Conservation (phyloP, 805 yeast genomes). For the Schwanniomyces pseudopolymorphus region DNA sequence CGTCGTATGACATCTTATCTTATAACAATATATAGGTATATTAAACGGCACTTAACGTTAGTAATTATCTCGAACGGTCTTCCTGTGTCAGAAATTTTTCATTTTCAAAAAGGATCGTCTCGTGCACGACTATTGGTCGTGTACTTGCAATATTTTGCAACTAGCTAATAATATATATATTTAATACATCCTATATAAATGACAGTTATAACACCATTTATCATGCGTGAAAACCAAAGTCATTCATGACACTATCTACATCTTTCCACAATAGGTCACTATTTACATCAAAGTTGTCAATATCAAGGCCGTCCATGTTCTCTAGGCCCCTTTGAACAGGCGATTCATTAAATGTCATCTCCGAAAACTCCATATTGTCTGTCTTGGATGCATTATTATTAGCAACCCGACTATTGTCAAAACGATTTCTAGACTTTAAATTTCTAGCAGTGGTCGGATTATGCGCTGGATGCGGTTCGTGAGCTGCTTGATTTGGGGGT, state of each 20-base stretch:
- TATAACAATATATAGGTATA: not conserved
- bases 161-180: not conserved
- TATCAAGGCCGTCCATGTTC: slow-evolving; percentile 41
- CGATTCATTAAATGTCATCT: slow-evolving; percentile 1
- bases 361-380: not conserved
- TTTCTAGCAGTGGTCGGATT: not conserved
- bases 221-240: slow-evolving; percentile 79
- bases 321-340: slow-evolving; percentile 29
- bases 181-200: slow-evolving; percentile 1
- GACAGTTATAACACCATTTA: not conserved
- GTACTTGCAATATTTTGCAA: not conserved
- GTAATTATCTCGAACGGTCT: not conserved
- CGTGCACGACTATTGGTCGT: slow-evolving; percentile 4
- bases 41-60: slow-evolving; percentile 2
- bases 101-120: not conserved
- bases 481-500: too few relatives aligned
- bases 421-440: not conserved
- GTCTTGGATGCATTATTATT: not conserved
- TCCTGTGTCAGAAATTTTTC: slow-evolving; percentile 9
- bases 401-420: not conserved
- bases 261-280: slow-evolving; percentile 70
- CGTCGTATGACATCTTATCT: slow-evolving; percentile 61
- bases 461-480: not conserved
- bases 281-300: slow-evolving; percentile 46
- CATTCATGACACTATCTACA: slow-evolving; percentile 86